A percentile compares a stretch with the other conserved stretches of the same genome.
Evolutionary conservation across 306 rosid species (phyloP).

Genomic region (Luffa aegyptiaca): DNA sequence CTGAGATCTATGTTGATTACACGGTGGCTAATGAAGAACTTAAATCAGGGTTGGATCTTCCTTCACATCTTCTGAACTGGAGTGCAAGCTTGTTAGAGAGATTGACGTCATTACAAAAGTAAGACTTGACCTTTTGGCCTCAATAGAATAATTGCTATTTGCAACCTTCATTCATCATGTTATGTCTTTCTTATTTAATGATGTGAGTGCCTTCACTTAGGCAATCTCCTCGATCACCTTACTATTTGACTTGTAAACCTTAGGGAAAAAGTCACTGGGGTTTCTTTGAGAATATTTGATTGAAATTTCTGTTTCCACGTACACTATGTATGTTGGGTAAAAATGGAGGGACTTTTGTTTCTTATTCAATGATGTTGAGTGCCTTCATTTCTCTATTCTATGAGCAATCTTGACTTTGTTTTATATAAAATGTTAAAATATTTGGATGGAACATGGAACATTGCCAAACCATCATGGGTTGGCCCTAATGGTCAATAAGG

Average conservation of each 20-base stretch:
- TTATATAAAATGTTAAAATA: not conserved
- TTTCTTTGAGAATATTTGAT: not conserved
- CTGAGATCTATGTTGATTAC: constrained; percentile 11
- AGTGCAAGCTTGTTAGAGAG: constrained; percentile 57
- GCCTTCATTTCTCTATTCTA: not conserved
- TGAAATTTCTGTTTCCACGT: not conserved
- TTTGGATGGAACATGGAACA: not conserved
- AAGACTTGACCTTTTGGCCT: constrained; percentile 13
- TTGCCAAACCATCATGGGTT: too few species aligned
- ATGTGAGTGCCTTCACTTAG: not conserved
- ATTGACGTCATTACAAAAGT: constrained; percentile 57
- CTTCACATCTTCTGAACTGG: constrained; percentile 39
- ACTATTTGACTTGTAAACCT: not conserved
- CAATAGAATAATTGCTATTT: constrained; percentile 8
- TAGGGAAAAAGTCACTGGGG: not conserved
- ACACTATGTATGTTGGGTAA: not conserved
- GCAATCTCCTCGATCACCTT: not conserved
- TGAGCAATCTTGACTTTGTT: not conserved
- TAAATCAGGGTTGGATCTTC: constrained; percentile 31
- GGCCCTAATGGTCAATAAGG: too few species aligned
- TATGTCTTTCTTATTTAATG: not conserved
- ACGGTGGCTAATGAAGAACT: constrained; percentile 21
- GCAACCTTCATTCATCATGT: not conserved
- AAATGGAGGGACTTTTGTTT: not conserved
- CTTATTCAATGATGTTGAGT: too few species aligned